Percentiles rank a stretch among this genome's conserved stretches.
phyloP scores from a whole-genome alignment of 2,329 filamentous ascomycete species.

The Aspergillus costaricaensis region DNA sequence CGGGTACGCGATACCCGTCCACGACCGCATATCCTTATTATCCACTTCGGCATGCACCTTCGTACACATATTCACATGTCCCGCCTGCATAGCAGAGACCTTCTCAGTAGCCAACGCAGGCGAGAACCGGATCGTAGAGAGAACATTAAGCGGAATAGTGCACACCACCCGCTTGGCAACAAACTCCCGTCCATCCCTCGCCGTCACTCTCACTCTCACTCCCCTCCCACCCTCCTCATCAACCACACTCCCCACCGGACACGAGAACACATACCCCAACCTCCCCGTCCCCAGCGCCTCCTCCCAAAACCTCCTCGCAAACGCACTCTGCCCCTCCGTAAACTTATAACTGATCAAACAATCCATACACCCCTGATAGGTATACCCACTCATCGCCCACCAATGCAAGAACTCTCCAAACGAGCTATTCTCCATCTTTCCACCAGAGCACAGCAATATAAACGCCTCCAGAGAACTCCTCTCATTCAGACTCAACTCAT shows the following conservation, averaged over 20 bases:
- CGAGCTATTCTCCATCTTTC: slow-evolving; percentile 45
- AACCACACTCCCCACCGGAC: slow-evolving; percentile 36
- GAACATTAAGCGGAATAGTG: not conserved
- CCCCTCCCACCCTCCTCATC: slow-evolving; percentile 1
- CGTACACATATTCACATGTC: slow-evolving; percentile 50
- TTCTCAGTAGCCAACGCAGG: slow-evolving; percentile 43
- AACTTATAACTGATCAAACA: slow-evolving; percentile 48
- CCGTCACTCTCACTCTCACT: slow-evolving; percentile 41
- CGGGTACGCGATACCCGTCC: slow-evolving; percentile 48
- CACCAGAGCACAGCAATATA: slow-evolving; percentile 48
- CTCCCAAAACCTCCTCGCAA: slow-evolving; percentile 49
- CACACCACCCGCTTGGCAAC: slow-evolving; percentile 31
- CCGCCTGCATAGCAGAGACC: slow-evolving; percentile 38
- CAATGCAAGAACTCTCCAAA: slow-evolving; percentile 54
- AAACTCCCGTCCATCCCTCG: slow-evolving; percentile 34
- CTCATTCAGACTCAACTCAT: slow-evolving; percentile 46
- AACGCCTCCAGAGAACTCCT: slow-evolving; percentile 43
- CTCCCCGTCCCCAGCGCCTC: slow-evolving; percentile 45
- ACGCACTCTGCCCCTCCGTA: slow-evolving; percentile 48
- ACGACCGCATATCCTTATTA: slow-evolving; percentile 46
- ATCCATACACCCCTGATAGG: slow-evolving; percentile 43
- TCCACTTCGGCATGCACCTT: slow-evolving; percentile 52
- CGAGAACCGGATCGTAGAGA: slow-evolving; percentile 50
- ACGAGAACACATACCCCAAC: slow-evolving; percentile 47
- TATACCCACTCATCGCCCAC: slow-evolving; percentile 50